Conservation (phyloP, 169 alveolate species). For the Perkinsus olseni region DNA sequence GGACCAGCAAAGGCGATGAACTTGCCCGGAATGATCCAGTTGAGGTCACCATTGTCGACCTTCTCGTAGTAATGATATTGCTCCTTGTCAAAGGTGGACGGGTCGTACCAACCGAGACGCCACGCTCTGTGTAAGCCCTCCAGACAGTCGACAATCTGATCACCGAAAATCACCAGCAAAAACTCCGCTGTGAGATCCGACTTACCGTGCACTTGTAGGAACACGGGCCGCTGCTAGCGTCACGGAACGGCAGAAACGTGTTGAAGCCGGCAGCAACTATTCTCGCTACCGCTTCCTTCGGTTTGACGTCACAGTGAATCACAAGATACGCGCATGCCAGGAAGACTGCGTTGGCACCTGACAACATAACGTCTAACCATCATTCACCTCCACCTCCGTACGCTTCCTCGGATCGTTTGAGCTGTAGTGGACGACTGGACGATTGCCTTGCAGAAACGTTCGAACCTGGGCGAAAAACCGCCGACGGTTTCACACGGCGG, state of each 20-base stretch:
- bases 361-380: background rate
- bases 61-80: slow-evolving; percentile 78
- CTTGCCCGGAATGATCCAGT: slow-evolving; percentile 83
- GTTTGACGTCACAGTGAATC: slow-evolving; percentile 12
- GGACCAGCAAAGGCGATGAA: slow-evolving; percentile 87
- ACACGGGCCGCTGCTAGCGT: slow-evolving; percentile 57
- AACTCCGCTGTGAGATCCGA: background rate
- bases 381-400: background rate
- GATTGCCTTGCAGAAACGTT: slow-evolving; percentile 3
- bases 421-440: slow-evolving; percentile 31
- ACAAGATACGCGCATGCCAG: slow-evolving; percentile 80
- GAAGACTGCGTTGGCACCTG: slow-evolving; percentile 73
- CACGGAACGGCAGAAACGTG: slow-evolving; percentile 53
- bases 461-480: background rate
- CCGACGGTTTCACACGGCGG: too few species aligned
- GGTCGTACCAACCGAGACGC: slow-evolving; percentile 79
- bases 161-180: background rate
- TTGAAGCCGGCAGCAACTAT: slow-evolving; percentile 72
- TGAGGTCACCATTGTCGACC: slow-evolving; percentile 84
- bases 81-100: slow-evolving; percentile 62
- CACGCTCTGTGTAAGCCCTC: slow-evolving; percentile 77
- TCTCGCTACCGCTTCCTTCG: slow-evolving; percentile 22
- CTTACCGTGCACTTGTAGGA: slow-evolving; percentile 41
- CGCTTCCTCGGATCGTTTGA: slow-evolving; percentile 49
- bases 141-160: slow-evolving; percentile 56